These are phyloP conservation scores for Trametes sp. DNA, from an alignment of 1,284 basidiomycete species.

Conservation along the genomic window DNA sequence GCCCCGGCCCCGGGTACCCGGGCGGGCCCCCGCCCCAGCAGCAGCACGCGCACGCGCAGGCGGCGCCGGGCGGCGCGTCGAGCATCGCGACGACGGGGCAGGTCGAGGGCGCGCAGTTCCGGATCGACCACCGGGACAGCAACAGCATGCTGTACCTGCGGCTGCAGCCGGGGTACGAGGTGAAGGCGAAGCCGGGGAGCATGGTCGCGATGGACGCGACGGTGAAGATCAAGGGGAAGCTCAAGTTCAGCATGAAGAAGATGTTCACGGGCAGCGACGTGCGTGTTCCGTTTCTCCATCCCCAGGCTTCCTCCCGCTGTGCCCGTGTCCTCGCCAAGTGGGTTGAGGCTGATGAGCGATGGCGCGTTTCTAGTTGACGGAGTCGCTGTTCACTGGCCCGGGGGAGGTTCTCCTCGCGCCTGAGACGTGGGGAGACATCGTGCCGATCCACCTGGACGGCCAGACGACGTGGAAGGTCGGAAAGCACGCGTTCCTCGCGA, in stretches of 20 bases:
- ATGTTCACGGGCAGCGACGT: slow-evolving; percentile 40
- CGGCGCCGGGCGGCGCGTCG: neutral
- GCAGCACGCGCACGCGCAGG: neutral
- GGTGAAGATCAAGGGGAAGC: slow-evolving; percentile 43
- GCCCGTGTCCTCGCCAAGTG: too few species aligned
- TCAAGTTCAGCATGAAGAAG: slow-evolving; percentile 43
- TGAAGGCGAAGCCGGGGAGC: slow-evolving; percentile 44
- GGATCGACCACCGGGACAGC: slow-evolving; percentile 43
- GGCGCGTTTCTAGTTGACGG: slow-evolving; percentile 32
- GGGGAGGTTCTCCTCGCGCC: slow-evolving; percentile 45
- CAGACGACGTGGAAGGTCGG: slow-evolving; percentile 40
- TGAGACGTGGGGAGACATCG: slow-evolving; percentile 46
- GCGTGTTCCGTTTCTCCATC: slow-evolving; percentile 9
- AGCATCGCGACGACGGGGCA: slow-evolving; percentile 35
- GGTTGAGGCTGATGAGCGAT: neutral
- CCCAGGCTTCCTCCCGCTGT: too few species aligned
- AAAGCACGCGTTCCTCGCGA: slow-evolving; percentile 44
- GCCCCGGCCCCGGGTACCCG: too few species aligned
- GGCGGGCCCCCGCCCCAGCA: neutral
- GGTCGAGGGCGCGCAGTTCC: slow-evolving; percentile 41
- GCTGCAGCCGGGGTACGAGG: slow-evolving; percentile 39
- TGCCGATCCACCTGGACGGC: slow-evolving; percentile 42
- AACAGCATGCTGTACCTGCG: slow-evolving; percentile 43
- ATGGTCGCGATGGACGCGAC: slow-evolving; percentile 45
- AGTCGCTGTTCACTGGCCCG: slow-evolving; percentile 41